Percentiles rank a stretch among this genome's conserved stretches.
phyloP scores from a whole-genome alignment of 2,329 filamentous ascomycete genomes.

The Arthrinium phaeospermum region DNA sequence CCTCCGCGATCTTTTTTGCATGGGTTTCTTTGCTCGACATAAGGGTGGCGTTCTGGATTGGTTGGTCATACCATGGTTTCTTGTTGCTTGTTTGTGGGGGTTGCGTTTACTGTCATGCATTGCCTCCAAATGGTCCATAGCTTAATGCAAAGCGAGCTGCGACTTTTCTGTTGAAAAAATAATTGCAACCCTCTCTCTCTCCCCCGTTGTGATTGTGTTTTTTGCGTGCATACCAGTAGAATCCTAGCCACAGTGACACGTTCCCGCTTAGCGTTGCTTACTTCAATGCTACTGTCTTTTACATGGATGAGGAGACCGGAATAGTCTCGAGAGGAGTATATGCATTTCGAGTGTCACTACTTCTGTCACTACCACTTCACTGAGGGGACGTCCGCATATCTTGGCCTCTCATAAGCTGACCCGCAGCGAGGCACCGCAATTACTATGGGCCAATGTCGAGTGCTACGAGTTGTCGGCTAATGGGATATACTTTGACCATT shows the following conservation, averaged over 20 bases:
- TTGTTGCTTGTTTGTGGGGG: constrained; percentile 14
- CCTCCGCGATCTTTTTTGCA: constrained; percentile 16
- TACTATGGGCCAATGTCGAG: background rate
- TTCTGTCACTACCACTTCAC: background rate
- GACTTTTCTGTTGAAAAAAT: constrained; percentile 10
- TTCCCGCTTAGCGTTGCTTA: background rate
- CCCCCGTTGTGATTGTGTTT: background rate
- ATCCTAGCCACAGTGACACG: background rate
- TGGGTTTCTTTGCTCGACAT: constrained; percentile 18
- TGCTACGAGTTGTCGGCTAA: background rate
- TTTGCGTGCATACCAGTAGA: background rate
- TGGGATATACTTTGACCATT: background rate
- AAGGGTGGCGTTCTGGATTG: constrained; percentile 22
- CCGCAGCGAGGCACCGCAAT: background rate
- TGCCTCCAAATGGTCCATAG: constrained; percentile 15
- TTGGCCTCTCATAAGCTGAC: background rate
- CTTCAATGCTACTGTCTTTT: background rate
- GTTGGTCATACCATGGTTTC: constrained; percentile 22
- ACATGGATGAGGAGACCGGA: background rate
- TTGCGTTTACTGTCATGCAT: constrained; percentile 9
- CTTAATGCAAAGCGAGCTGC: constrained; percentile 21
- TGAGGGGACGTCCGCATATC: background rate
- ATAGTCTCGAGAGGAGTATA: background rate
- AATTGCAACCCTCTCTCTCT: background rate
- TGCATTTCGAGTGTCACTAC: background rate